These are phyloP conservation scores for Tilletia walkeri DNA, from an alignment of 1,284 basidiomycete species.

Conservation along the genomic window DNA sequence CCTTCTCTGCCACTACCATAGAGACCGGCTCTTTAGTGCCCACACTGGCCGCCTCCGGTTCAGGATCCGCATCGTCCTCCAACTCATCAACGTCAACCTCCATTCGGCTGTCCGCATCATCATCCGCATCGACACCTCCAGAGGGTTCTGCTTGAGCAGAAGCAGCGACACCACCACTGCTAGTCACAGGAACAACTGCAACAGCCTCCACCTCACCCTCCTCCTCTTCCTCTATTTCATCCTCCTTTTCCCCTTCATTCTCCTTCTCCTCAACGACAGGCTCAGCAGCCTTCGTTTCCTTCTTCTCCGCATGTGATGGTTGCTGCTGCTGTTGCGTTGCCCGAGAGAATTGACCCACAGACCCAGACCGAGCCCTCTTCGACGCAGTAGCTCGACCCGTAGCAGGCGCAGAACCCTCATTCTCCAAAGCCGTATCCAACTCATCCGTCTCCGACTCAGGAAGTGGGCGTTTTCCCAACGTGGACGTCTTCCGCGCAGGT, in stretches of 20 bases:
- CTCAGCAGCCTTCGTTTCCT: neutral
- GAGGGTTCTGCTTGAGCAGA: neutral
- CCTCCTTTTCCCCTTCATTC: neutral
- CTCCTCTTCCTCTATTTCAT: constrained; percentile 14
- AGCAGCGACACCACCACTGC: neutral
- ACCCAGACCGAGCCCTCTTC: neutral
- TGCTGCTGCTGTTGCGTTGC: constrained; percentile 5
- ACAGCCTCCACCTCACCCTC: constrained; percentile 8
- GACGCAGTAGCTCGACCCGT: neutral
- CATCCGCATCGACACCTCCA: neutral
- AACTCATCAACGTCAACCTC: constrained; percentile 7
- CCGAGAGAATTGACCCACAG: neutral
- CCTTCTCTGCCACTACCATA: neutral
- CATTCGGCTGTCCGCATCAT: constrained; percentile 10
- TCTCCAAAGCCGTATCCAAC: neutral
- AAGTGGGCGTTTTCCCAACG: constrained; percentile 6
- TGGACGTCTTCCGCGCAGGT: neutral
- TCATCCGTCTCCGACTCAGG: constrained; percentile 9
- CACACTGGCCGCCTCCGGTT: neutral
- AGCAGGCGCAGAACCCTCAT: neutral
- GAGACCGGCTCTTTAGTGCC: neutral
- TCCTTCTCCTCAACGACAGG: neutral
- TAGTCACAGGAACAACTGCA: neutral
- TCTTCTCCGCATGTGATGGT: too few species aligned
- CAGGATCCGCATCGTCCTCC: constrained; percentile 2